Base-by-base conservation (phyloP, 2,329 filamentous ascomycete species). In the Nigrospora osmanthi region DNA sequence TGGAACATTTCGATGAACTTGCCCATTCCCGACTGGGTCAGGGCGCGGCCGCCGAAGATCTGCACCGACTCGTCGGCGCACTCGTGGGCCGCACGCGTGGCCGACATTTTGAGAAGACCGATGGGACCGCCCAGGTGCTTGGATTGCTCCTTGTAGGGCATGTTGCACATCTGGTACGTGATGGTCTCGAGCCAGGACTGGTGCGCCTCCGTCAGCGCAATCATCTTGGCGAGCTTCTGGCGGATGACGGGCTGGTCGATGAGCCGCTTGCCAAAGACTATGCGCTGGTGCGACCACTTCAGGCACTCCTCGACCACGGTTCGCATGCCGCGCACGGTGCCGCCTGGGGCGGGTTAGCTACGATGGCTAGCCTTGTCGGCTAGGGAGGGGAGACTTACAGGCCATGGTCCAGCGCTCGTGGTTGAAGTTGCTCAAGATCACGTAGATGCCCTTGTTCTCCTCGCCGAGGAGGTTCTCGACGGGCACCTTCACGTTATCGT, bases 221-320 rank as follows among this genome's bases (percentile, higher is more conserved):
- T 93, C 87, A 94, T 93, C 61, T 87, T 87, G 49, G 88, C 88
- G 46, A 94, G 79, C 81, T 94, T 94, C 58, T 87, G 82, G 16
- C 83, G 77, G 56, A 94, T 90, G 38, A 88, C 86, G 19, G 88
- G 86, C 58, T 94, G 87, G 57, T 89, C 82, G 52, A 91, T 84
- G 35, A 94, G 74, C 28, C 82, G 82, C 72, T 91, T 91, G 59
- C 80, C 80, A 60, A 93, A 93, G 52, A 94, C 87, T 23, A 89
- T 73, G 41, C 88, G 82, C 67, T 95, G 89, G 69, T 93, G 88
- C 31, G 82, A 75, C 89, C 89, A 95, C 63, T 93, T 93, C 51
- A 94, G 69, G 56, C 82, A 91, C 61, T 94, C 88, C 63, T 94
- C 87, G 15, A 47, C 44, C 10, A 49, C 47, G 13, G 44, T 46